These are phyloP conservation scores for Penicillium coffeae DNA, from an alignment of 495 filamentous ascomycete genomes.

Conservation along the genomic window DNA sequence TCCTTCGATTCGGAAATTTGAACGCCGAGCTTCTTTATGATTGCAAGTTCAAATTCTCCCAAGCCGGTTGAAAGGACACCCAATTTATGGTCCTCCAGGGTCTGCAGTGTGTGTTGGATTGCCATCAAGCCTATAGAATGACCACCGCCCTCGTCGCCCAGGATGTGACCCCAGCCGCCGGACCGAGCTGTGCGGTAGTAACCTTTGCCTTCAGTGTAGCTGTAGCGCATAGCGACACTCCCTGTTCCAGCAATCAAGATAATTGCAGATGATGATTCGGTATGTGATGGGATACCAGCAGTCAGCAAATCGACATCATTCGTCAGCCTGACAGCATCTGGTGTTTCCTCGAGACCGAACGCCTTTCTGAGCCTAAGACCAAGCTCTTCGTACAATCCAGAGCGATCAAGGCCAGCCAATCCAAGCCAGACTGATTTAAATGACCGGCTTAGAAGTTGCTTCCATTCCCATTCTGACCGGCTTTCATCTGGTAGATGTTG, in stretches of 20 bases:
- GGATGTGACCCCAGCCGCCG: constrained; percentile 36
- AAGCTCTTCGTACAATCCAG: constrained; percentile 12
- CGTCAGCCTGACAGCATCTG: constrained; percentile 16
- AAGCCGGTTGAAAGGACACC: too few species aligned
- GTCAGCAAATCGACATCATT: constrained; percentile 30
- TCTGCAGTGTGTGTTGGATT: constrained; percentile 23
- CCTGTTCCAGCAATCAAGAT: constrained; percentile 36
- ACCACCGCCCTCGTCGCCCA: constrained; percentile 36
- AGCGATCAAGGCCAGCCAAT: constrained; percentile 26
- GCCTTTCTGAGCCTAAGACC: constrained; percentile 14
- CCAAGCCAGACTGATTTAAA: constrained; percentile 27
- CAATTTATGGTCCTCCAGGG: too few species aligned
- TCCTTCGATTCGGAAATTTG: not conserved
- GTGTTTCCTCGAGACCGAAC: constrained; percentile 16
- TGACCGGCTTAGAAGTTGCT: constrained; percentile 4
- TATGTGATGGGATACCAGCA: constrained; percentile 13
- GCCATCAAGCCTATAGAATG: constrained; percentile 33
- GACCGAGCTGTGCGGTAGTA: constrained; percentile 23
- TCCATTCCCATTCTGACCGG: constrained; percentile 5
- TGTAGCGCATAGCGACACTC: constrained; percentile 30
- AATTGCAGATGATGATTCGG: constrained; percentile 18
- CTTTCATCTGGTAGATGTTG: not conserved
- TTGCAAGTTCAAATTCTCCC: constrained; percentile 12
- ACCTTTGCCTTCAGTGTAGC: constrained; percentile 7
- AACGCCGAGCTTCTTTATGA: constrained; percentile 13